Base-by-base conservation (phyloP, 805 yeast species). In the Saturnispora besseyi region DNA sequence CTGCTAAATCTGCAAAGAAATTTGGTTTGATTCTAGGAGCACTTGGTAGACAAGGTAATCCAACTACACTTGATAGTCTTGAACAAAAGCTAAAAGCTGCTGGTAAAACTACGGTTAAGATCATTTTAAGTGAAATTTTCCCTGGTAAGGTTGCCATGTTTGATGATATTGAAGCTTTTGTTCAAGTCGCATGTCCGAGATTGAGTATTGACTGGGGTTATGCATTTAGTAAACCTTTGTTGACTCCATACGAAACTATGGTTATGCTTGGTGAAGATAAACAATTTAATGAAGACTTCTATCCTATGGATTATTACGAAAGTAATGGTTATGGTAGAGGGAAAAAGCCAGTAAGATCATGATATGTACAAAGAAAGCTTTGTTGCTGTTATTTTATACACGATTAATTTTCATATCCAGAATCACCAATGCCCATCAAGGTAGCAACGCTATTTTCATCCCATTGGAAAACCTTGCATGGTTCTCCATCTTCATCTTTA, bases 191-290 rank as follows among this genome's bases (percentile, higher is more conserved):
- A 0, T 93, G 99, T 63, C 99, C 99, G 0, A 74, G 99, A 59
- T 70, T 93, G 43, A 87, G 96, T 2, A 91, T 93, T 40, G 99
- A 93, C 65, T 93, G 99, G 99, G 99, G 99, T 0, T 93, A 93
- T 64, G 99, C 99, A 0, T 93, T 93, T 62, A 81, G 81, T 52
- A 86, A 85, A 61, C 99, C 99, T 0, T 69, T 93, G 41, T 68
- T 93, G 51, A 91, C 99, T 0, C 99, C 99, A 0, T 93, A 93
- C 63, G 99, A 93, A 62, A 88, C 96, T 0, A 88, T 87, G 87
- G 96, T 90, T 5, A 76, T 89, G 75, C 65, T 93, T 57, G 84
- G 78, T 7, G 75, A 81, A 43, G 97, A 89, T 59, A 69, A 69
- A 34, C 74, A 71, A 66, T 86, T 93, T 78, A 70, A 66, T 43